phyloP scores from a whole-genome alignment of 768 basidiomycete species.

The Peribolospora kevripleyi region DNA sequence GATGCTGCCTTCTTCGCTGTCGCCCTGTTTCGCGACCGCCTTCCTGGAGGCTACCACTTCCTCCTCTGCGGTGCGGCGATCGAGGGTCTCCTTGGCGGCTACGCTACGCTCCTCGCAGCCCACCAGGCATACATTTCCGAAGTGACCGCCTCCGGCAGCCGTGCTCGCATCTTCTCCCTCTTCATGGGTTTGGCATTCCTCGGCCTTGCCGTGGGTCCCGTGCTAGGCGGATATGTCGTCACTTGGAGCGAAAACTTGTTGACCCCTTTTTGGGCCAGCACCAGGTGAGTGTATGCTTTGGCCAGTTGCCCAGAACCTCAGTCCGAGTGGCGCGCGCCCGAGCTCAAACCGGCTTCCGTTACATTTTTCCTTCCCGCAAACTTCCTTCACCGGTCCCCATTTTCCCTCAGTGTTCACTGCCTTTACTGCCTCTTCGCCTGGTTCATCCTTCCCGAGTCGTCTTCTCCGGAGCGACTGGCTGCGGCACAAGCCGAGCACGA shows the following conservation, averaged over 20 bases:
- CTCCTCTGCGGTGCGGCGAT: slow-evolving; percentile 19
- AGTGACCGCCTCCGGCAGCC: slow-evolving; percentile 17
- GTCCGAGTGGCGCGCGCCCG: no score
- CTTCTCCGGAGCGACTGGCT: slow-evolving; percentile 14
- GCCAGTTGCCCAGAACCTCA: no score
- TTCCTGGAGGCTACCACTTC: slow-evolving; percentile 12
- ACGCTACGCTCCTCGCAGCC: slow-evolving; percentile 17
- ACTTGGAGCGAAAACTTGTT: background rate
- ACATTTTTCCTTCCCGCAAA: background rate
- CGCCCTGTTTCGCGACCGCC: background rate
- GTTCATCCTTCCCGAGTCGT: slow-evolving; percentile 22
- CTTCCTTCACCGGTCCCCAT: slow-evolving; percentile 19
- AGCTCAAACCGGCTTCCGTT: no score
- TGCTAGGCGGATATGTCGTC: slow-evolving; percentile 10
- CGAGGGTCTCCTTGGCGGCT: slow-evolving; percentile 22
- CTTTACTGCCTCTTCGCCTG: slow-evolving; percentile 13
- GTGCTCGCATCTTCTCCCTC: slow-evolving; percentile 13
- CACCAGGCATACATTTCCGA: slow-evolving; percentile 20
- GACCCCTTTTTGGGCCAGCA: background rate
- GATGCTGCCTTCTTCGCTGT: background rate
- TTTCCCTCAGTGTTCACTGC: slow-evolving; percentile 14
- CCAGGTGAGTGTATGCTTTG: no score
- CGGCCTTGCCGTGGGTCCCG: slow-evolving; percentile 21
- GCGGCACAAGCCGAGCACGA: slow-evolving; percentile 10
- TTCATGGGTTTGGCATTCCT: slow-evolving; percentile 20